These are phyloP conservation scores for Geotrichum phurueaensis DNA, from an alignment of 1,139 yeast genomes.

Conservation along the genomic window DNA sequence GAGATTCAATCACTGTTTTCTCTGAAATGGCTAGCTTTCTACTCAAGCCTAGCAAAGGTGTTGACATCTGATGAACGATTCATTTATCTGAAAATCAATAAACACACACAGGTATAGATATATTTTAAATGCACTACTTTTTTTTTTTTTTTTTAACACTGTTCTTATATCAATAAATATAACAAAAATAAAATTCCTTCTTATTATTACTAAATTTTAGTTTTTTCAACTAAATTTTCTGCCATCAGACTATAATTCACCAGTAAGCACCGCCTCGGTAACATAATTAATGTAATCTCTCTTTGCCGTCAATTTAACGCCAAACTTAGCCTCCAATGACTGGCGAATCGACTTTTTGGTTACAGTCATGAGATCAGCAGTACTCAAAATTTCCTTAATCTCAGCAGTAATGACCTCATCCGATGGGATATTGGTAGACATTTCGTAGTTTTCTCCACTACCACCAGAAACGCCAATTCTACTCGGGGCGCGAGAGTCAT, in stretches of 20 bases:
- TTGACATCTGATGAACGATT: too few species aligned
- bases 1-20: too few species aligned
- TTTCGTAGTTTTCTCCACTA: constrained; percentile 19
- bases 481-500: neutral
- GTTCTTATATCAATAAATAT: neutral
- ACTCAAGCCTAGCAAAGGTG: too few species aligned
- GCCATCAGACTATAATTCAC: constrained; percentile 31
- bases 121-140: neutral
- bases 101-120: neutral
- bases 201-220: neutral
- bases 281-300: constrained; percentile 39
- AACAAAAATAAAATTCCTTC: neutral
- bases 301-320: constrained; percentile 33
- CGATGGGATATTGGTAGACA: constrained; percentile 30
- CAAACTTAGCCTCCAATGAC: constrained; percentile 36
- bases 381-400: constrained; percentile 35
- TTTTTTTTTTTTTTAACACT: neutral
- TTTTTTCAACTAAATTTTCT: neutral
- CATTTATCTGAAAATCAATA: neutral
- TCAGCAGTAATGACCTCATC: constrained; percentile 37
- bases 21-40: too few species aligned
- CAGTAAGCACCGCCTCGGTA: constrained; percentile 38
- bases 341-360: constrained; percentile 38
- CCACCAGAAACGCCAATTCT: constrained; percentile 5
- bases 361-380: constrained; percentile 38